Percentiles rank a stretch among this genome's conserved stretches.
Evolutionary conservation across 2,329 filamentous ascomycete genomes (phyloP).

Genomic region (Arthroderma uncinatum): DNA sequence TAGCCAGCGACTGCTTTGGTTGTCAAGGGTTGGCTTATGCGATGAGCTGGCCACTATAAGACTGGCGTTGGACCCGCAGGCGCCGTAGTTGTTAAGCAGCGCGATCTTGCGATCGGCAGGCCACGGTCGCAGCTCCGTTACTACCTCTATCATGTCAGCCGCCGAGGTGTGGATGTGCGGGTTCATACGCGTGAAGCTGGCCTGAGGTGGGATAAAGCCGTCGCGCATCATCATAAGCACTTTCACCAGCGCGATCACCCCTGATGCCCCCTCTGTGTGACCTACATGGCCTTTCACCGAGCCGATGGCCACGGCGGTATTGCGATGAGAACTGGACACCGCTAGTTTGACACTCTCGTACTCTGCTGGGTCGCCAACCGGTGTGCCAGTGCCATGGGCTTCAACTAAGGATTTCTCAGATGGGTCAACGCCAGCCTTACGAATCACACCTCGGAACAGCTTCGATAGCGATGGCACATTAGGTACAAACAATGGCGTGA

Average conservation of each 20-base stretch:
- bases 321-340: not conserved
- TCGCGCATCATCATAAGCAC: conserved; percentile 30
- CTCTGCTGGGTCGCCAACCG: conserved; percentile 44
- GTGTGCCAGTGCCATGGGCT: conserved; percentile 82
- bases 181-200: not conserved
- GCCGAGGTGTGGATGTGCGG: conserved; percentile 2
- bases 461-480: conserved; percentile 65
- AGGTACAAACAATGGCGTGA: conserved; percentile 73
- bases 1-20: too few species aligned
- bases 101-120: not conserved
- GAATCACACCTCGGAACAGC: conserved; percentile 58
- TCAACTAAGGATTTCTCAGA: conserved; percentile 72
- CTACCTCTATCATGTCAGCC: not conserved
- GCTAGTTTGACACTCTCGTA: not conserved
- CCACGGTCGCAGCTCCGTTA: not conserved
- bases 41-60: not conserved
- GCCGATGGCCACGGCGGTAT: not conserved
- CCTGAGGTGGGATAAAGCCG: conserved; percentile 23
- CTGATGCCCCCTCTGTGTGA: conserved; percentile 39
- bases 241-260: conserved; percentile 32
- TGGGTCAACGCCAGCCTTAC: conserved; percentile 62
- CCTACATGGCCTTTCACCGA: conserved; percentile 1
- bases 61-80: not conserved
- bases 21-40: too few species aligned
- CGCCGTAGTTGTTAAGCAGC: not conserved